These are phyloP conservation scores for Endoconidiophora laricicola DNA, from an alignment of 2,329 filamentous ascomycete species.

Conservation along the genomic window DNA sequence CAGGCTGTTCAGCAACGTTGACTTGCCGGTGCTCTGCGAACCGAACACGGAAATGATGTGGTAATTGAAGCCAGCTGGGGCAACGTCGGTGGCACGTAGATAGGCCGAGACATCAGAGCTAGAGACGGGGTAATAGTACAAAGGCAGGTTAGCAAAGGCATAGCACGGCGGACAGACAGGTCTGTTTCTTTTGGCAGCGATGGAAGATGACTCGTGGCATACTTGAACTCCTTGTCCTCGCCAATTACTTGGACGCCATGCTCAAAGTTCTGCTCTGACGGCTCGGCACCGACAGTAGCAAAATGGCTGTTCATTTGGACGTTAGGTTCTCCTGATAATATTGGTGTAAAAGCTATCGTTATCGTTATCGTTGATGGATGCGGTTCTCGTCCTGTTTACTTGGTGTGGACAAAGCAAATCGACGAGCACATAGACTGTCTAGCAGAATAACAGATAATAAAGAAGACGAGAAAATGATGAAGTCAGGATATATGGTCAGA, in stretches of 20 bases:
- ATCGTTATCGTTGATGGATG: neutral
- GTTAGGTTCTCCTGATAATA: no score
- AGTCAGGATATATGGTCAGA: neutral
- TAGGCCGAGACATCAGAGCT: slow-evolving; percentile 70
- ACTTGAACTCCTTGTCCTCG: slow-evolving; percentile 84
- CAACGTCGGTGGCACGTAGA: slow-evolving; percentile 61
- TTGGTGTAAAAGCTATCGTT: neutral
- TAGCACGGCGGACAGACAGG: neutral
- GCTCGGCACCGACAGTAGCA: slow-evolving; percentile 51
- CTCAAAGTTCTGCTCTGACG: slow-evolving; percentile 53
- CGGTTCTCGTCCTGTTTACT: neutral
- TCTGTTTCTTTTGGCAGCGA: neutral
- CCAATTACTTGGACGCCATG: slow-evolving; percentile 96
- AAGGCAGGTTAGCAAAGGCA: slow-evolving; percentile 12
- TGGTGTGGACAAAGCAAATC: neutral
- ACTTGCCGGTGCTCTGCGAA: slow-evolving; percentile 96
- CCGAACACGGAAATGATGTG: slow-evolving; percentile 98
- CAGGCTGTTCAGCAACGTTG: slow-evolving; percentile 85
- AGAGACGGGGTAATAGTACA: slow-evolving; percentile 12
- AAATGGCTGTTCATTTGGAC: slow-evolving; percentile 61
- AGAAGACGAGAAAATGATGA: neutral
- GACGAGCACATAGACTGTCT: neutral
- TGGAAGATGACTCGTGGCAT: slow-evolving; percentile 21
- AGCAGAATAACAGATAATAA: neutral
- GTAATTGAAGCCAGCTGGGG: slow-evolving; percentile 92